These are phyloP conservation scores for Zopfochytrium polystomum DNA, from an alignment of 371 early-diverging fungal genomes.

Conservation along the genomic window DNA sequence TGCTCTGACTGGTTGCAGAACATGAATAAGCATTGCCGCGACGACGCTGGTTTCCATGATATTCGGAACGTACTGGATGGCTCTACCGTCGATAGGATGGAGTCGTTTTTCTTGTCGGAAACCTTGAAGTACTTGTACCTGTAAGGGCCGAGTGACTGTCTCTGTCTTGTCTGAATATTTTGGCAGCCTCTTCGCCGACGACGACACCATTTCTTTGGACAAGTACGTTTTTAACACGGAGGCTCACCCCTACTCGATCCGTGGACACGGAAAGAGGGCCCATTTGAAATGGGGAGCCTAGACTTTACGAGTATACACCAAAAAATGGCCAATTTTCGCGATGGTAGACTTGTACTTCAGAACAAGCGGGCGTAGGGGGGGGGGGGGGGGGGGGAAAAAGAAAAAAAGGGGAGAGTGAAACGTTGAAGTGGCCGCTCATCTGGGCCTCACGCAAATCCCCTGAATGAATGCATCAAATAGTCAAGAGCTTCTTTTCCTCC, in stretches of 20 bases:
- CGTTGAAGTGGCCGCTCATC: no score
- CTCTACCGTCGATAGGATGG: conserved; percentile 70
- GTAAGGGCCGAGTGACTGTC: no score
- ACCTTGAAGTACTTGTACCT: conserved; percentile 91
- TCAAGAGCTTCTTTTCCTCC: conserved; percentile 7
- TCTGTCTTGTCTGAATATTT: no score
- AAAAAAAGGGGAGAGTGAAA: no score
- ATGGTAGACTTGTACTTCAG: no score
- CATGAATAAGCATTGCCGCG: conserved; percentile 56
- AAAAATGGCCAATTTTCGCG: no score
- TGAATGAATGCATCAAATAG: no score
- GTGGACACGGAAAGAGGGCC: conserved; percentile 33
- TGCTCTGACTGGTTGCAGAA: conserved; percentile 44
- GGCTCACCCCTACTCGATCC: conserved; percentile 41
- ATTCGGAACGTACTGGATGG: conserved; percentile 4
- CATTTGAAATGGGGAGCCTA: no score
- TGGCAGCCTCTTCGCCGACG: conserved; percentile 57
- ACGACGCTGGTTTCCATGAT: conserved; percentile 24
- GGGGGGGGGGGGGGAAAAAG: no score
- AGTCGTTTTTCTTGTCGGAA: conserved; percentile 90
- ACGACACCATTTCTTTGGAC: conserved; percentile 40
- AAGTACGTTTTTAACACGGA: conserved; percentile 52
- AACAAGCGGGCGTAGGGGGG: no score
- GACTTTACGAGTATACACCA: no score
- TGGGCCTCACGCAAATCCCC: no score